Evolutionary conservation across 2,329 filamentous ascomycete genomes (phyloP), one percentile per base, ranked within the genome.

Genomic region (Dryadomyces quercus-mongolicae): DNA sequence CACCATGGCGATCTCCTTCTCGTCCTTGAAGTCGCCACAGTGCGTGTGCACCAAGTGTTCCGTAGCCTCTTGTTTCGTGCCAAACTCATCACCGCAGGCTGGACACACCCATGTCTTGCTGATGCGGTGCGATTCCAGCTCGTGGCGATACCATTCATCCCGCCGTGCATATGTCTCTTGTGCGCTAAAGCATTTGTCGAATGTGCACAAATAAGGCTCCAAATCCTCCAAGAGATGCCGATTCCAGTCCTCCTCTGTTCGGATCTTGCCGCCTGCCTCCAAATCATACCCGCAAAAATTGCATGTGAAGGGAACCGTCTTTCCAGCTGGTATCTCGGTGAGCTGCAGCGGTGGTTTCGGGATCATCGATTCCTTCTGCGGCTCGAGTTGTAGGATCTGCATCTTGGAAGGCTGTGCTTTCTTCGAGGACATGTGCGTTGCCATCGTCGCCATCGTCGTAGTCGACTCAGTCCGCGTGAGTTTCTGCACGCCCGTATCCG

Each of bases 61-160:
- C 0, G 53, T 49, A 5, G 58, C 56, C 18, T 58, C 55, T 3
- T 44, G 38, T 34, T 58, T 56, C 15, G 51, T 54, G 38, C 25
- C 46, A n/a, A 59, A 59, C n/a, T 59, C 58, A 1, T 46, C n/a
- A 34, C 42, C 38, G 40, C 58, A 59, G 2, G 58, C 56, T 2
- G 58, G 58, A 31, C 58, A 59, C 5, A 38, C 42, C 58, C 58
- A 59, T 1, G 48, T 21, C 54, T 48, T 56, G 3, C 36, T 36
- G 42, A 59, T 57, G 0, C 58, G 44, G 38, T 59, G 58, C 16
- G 55, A 53, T 18, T 59, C 55, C 22, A 59, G 47, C 43, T 59
- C 56, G 16, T 59, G 58, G 1, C 56, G 55, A 34, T 58, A 59
- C 58, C 58, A 59, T 16, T 58, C 58, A n/a, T 59, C 58, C 1